Evolutionary conservation across 192 early-diverging fungal genomes (phyloP), one percentile per base, ranked within the genome.

Genomic region (Kickxella alabastrina): DNA sequence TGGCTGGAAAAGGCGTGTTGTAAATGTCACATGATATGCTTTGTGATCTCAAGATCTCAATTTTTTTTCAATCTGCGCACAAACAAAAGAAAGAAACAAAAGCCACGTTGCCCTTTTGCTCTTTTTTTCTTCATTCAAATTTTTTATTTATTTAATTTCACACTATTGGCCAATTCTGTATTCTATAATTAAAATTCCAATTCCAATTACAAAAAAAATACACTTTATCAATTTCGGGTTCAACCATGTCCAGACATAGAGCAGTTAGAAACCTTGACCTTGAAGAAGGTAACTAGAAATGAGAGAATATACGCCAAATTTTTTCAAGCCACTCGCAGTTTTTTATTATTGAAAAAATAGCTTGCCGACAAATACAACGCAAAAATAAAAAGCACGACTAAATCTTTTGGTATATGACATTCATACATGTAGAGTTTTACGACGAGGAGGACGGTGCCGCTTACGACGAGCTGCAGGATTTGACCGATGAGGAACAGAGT

Each of bases 241-340:
- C 10, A 9, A 49, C 19, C 59, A 75, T 75, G 73, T 75, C 73
- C 14, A 64, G 73, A 50, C 73, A 75, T 46, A 51, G 73, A 15
- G 73, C 65, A 15, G 38, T 75, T 37, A 56, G 53, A 35, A 75
- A 75, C 26, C 60, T 75, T 12, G 58, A 68, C 53, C 50, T 68
- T 8, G 57, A 68, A n/a, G 73, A 75, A 27, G 72, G 72, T 75
- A 59, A n/a, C 52, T 18, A 26, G 10, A 12, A 18, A 5, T 2
- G 21, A 4, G 15, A 48, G 2, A 8, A 13, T 31, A 21, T 14
- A 31, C 42, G n/a, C n/a, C n/a, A n/a, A n/a, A n/a, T n/a, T n/a
- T n/a, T n/a, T n/a, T n/a, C n/a, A n/a, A n/a, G n/a, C n/a, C n/a
- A n/a, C n/a, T n/a, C n/a, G n/a, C n/a, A n/a, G n/a, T n/a, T n/a